Evolutionary conservation across 495 filamentous ascomycete genomes (phyloP), one percentile per base, ranked within the genome.

Genomic region (Neurospora africana): DNA sequence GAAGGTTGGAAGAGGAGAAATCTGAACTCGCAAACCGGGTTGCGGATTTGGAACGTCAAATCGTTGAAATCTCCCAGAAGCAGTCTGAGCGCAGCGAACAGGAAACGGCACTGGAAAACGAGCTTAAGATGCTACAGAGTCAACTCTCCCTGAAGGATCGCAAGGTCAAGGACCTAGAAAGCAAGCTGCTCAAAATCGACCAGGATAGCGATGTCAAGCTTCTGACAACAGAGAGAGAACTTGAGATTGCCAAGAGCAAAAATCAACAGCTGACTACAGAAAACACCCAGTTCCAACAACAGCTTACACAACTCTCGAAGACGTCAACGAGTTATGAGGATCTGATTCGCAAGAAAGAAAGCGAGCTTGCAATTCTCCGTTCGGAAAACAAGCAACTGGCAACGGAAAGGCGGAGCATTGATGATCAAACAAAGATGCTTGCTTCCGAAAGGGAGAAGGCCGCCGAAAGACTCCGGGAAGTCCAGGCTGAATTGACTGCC

Each of bases 261-360:
- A 87, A 93, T 72, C 89, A 89, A 44, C 92, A 95, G 36, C 86
- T 97, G 6, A 75, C 89, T 5, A 90, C 88, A 8, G 95, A 98
- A 74, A 96, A 98, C 76, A 88, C 89, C 17, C 88, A 91, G n/a
- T 87, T 97, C 37, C 88, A 95, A 17, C 89, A 94, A 73, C 93
- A 98, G 74, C 87, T 99, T 44, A 86, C 91, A 0, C 91, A 97
- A 75, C 85, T 99, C 11, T 95, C 95, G 3, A 88, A 91, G 33
- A 98, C 96, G 0, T 98, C 95, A 0, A 97, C 94, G 1, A 89
- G 91, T 75, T 99, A 97, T 73, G 95, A 98, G 78, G 95, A 98
- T 76, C 87, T 98, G 69, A 89, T 99, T 21, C 84, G 93, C 30
- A 90, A 91, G 69, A 98, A 98, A 79, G 96, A 99, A 76, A 97